Base-by-base conservation (phyloP, 2,329 filamentous ascomycete species). In the Ophiostoma pallidulum region DNA sequence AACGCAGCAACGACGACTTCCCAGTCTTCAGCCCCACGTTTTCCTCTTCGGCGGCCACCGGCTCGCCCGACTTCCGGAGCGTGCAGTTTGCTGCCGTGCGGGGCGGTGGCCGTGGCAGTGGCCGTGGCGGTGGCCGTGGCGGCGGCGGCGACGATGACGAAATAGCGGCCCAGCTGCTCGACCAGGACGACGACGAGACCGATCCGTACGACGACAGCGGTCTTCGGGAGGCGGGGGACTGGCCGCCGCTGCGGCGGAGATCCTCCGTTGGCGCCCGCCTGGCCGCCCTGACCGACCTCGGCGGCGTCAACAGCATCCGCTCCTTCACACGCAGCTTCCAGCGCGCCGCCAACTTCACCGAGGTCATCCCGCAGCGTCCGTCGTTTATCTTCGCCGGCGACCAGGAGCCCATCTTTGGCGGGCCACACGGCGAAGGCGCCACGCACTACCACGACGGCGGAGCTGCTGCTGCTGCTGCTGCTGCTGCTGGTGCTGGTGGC, bases 301-400 rank as follows among this genome's bases (percentile, higher is more conserved):
- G 91, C 54, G 91, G 91, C 43, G 84, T 90, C 52, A 97, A 97
- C 70, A 94, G 86, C 64, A 85, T 97, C 58, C 84, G 92, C 60
- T 94, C 90, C 59, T 97, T 97, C 62, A 86, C 90, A 38, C 79
- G 85, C 51, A 94, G 87, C 57, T 95, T 89, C 85, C 87, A 91
- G 65, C 82, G 91, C 62, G 91, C 91, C 32, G 88, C 89, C 22
- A 83, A 77, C 49, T 97, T 97, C 64, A 77, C 80, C 54, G 90
- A 96, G 63, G 86, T 95, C 56, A 82, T 92, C 29, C 87, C 88
- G 5, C 82, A 86, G 47, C 78, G 82, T 14, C 80, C 82, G 13
- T 83, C 86, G 29, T 88, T 94, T 61, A 72, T 86, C 45, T 75
- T 80, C 53, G 73, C 74, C 2, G 71, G 77, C 36, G 77, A 80